These are phyloP conservation scores for Houttuynia cordata DNA, from an alignment of 164 flowering plant species.

Conservation along the genomic window DNA sequence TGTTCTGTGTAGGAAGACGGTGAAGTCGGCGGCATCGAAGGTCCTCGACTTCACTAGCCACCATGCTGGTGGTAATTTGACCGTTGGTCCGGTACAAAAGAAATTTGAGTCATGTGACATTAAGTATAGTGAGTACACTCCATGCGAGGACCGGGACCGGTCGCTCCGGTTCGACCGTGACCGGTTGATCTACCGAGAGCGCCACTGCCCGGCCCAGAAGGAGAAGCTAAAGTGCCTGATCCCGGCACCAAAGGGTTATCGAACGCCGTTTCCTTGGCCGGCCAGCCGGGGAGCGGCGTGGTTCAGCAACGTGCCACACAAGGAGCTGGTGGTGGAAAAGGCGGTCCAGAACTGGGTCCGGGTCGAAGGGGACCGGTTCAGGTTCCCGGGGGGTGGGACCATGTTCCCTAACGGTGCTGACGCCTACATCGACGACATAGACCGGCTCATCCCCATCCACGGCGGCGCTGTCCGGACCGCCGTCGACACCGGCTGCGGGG, in stretches of 20 bases:
- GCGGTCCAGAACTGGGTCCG: conserved; percentile 94
- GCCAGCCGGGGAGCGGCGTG: conserved; percentile 87
- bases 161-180: conserved; percentile 51
- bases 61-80: conserved; percentile 29
- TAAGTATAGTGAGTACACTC: conserved; percentile 59
- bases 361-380: conserved; percentile 73
- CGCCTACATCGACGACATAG: conserved; percentile 70
- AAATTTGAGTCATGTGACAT: conserved; percentile 41
- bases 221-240: conserved; percentile 65
- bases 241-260: conserved; percentile 89
- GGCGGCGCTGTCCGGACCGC: conserved; percentile 85
- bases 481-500: conserved; percentile 93
- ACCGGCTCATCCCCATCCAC: conserved; percentile 57
- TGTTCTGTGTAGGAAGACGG: conserved; percentile 1
- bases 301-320: conserved; percentile 83
- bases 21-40: conserved; percentile 2
- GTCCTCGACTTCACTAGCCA: conserved; percentile 52
- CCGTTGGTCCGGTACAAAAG: conserved; percentile 12
- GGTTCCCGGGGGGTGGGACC: conserved; percentile 95
- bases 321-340: conserved; percentile 86
- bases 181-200: conserved; percentile 47
- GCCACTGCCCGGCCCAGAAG: conserved; percentile 68
- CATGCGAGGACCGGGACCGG: conserved; percentile 62
- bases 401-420: conserved; percentile 95
- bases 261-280: conserved; percentile 90